Evolutionary conservation across 2,329 filamentous ascomycete species (phyloP).

Genomic region (Pseudopyrenochaeta lycopersici): DNA sequence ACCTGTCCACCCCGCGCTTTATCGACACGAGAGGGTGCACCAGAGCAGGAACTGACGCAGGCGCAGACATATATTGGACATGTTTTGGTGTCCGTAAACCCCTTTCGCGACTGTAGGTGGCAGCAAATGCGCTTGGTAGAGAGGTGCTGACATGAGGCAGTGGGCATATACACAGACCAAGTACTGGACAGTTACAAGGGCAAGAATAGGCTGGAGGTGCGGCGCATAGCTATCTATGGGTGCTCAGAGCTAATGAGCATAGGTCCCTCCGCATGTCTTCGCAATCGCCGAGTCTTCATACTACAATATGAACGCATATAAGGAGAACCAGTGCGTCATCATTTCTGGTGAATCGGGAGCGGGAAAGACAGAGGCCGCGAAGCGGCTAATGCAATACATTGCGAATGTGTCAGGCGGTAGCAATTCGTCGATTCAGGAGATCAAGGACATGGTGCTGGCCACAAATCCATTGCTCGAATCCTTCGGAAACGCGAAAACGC

Average conservation of each 20-base stretch:
- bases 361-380: slow-evolving; percentile 97
- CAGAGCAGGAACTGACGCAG: slow-evolving; percentile 35
- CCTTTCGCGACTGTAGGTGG: slow-evolving; percentile 82
- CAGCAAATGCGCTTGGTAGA: not conserved
- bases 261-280: slow-evolving; percentile 92
- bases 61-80: slow-evolving; percentile 93
- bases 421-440: slow-evolving; percentile 89
- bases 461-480: slow-evolving; percentile 97
- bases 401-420: slow-evolving; percentile 90
- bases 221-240: slow-evolving; percentile 5
- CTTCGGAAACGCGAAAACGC: slow-evolving; percentile 97
- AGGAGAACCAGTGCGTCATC: slow-evolving; percentile 98
- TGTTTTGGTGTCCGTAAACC: slow-evolving; percentile 98
- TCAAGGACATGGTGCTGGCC: slow-evolving; percentile 99
- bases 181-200: slow-evolving; percentile 94
- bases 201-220: slow-evolving; percentile 88
- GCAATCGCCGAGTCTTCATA: slow-evolving; percentile 95
- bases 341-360: slow-evolving; percentile 98
- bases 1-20: slow-evolving; percentile 33
- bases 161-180: slow-evolving; percentile 96
- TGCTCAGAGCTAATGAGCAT: slow-evolving; percentile 20
- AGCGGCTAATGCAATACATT: slow-evolving; percentile 99
- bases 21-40: slow-evolving; percentile 12
- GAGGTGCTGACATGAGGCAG: slow-evolving; percentile 55
- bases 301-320: slow-evolving; percentile 99